phyloP scores from a whole-genome alignment of 1,139 yeast genomes.

The Hemisphaericaspora lyxosophila region DNA sequence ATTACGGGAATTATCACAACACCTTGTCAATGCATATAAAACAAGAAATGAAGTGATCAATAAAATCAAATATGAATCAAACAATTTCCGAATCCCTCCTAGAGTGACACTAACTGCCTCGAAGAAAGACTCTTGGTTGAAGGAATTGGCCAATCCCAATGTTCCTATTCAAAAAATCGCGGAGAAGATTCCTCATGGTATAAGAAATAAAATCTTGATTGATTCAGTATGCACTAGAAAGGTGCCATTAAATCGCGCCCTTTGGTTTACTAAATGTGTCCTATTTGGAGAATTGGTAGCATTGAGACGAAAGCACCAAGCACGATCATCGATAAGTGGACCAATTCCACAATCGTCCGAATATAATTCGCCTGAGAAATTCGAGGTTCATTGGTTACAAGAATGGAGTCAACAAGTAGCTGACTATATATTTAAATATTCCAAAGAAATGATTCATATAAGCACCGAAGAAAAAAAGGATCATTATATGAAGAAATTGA shows the following conservation, averaged over 20 bases:
- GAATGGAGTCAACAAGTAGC: slow-evolving; percentile 88
- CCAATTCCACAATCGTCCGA: slow-evolving; percentile 10
- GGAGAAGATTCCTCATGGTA: slow-evolving; percentile 88
- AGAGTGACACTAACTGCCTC: slow-evolving; percentile 87
- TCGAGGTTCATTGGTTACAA: slow-evolving; percentile 66
- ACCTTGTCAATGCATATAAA: slow-evolving; percentile 62
- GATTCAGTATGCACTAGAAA: slow-evolving; percentile 67
- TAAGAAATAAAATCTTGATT: slow-evolving; percentile 66
- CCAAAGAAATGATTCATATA: slow-evolving; percentile 36
- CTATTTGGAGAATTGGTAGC: slow-evolving; percentile 78
- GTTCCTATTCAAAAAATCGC: slow-evolving; percentile 68
- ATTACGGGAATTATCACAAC: slow-evolving; percentile 44
- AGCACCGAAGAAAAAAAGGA: slow-evolving; percentile 31
- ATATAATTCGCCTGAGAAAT: slow-evolving; percentile 21
- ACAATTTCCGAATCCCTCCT: slow-evolving; percentile 73
- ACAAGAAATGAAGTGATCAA: slow-evolving; percentile 64
- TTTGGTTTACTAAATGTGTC: slow-evolving; percentile 89
- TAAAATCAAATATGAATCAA: slow-evolving; percentile 53
- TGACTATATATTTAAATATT: slow-evolving; percentile 55
- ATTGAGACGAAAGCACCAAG: slow-evolving; percentile 50
- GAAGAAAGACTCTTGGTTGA: slow-evolving; percentile 81
- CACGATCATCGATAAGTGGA: slow-evolving; percentile 15
- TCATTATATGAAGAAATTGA: slow-evolving; percentile 53
- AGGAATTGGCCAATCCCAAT: slow-evolving; percentile 67
- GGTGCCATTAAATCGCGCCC: slow-evolving; percentile 74